phyloP scores from a whole-genome alignment of 2,329 filamentous ascomycete species.

The Aspergillus fijiensis region DNA sequence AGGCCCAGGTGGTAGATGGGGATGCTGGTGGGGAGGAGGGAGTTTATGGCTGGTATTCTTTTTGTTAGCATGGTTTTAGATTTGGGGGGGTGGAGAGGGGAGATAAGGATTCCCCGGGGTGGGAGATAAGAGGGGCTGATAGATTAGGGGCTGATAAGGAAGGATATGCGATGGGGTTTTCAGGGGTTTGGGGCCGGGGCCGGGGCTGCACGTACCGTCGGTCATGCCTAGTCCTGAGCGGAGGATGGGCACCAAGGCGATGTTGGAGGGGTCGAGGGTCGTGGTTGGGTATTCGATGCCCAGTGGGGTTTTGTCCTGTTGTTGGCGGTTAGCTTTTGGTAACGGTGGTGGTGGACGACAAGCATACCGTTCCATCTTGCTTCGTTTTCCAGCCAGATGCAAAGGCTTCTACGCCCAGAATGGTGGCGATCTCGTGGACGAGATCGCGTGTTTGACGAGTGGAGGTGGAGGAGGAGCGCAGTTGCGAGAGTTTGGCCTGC shows the following conservation, averaged over 20 bases:
- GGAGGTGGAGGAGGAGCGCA: slow-evolving; percentile 70
- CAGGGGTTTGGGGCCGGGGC: too few species aligned
- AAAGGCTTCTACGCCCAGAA: slow-evolving; percentile 80
- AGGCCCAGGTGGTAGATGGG: slow-evolving; percentile 92
- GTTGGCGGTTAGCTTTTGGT: not conserved
- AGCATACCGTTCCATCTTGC: slow-evolving; percentile 63
- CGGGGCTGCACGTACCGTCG: slow-evolving; percentile 56
- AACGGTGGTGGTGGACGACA: not conserved
- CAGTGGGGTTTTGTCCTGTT: slow-evolving; percentile 73
- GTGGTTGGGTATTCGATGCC: slow-evolving; percentile 71
- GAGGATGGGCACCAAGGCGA: slow-evolving; percentile 89
- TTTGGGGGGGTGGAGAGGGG: not conserved
- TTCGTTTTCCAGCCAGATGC: slow-evolving; percentile 59
- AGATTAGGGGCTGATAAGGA: not conserved
- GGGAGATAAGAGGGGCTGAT: too few species aligned
- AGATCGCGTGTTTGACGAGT: slow-evolving; percentile 76
- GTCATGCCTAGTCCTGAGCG: slow-evolving; percentile 89
- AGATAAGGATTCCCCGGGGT: not conserved
- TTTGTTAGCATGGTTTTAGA: not conserved
- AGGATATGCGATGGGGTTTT: not conserved
- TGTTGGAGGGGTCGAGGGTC: slow-evolving; percentile 61
- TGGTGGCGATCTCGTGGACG: slow-evolving; percentile 80
- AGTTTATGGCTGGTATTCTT: slow-evolving; percentile 61
- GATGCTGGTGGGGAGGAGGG: slow-evolving; percentile 74
- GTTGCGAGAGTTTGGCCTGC: slow-evolving; percentile 81